Evolutionary conservation across 345 rosid species (phyloP).

Genomic region (Moricandia moricandioides): DNA sequence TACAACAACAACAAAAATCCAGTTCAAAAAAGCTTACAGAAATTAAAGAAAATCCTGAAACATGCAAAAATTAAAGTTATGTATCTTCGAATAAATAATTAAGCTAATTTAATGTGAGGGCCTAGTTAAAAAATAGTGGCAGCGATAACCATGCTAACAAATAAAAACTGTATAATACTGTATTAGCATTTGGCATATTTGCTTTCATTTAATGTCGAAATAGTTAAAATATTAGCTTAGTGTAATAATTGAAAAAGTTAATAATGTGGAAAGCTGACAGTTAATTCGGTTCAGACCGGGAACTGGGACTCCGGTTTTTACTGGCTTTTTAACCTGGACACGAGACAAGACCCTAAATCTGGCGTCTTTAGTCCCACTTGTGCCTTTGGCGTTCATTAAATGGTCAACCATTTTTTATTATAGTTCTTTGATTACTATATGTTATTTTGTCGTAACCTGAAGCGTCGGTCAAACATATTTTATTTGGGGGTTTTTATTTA

Average conservation of each 20-base stretch:
- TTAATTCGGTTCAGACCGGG: slow-evolving; percentile 35
- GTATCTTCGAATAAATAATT: not conserved
- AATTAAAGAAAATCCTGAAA: not conserved
- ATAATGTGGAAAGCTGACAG: slow-evolving; percentile 10
- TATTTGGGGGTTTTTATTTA: not conserved
- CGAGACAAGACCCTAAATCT: slow-evolving; percentile 36
- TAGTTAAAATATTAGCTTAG: slow-evolving; percentile 18
- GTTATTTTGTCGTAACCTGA: slow-evolving; percentile 6
- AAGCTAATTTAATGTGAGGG: slow-evolving; percentile 1
- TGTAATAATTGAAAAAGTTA: not conserved
- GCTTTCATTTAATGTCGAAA: slow-evolving; percentile 21
- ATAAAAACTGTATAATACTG: not conserved
- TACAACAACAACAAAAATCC: not conserved
- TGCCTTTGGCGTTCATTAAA: slow-evolving; percentile 13
- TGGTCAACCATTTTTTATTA: slow-evolving; percentile 37
- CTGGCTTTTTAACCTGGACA: slow-evolving; percentile 17
- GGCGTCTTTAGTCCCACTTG: slow-evolving; percentile 28
- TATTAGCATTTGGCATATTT: not conserved
- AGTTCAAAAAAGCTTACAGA: not conserved
- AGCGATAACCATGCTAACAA: slow-evolving; percentile 22
- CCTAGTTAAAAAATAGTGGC: not conserved
- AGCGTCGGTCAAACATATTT: slow-evolving; percentile 37
- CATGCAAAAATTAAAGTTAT: not conserved
- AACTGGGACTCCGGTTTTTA: slow-evolving; percentile 22
- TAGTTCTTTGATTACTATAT: not conserved